Conservation (phyloP, 202 grass and related monocot species). For the Bolboschoenoplectus hybrid region DNA sequence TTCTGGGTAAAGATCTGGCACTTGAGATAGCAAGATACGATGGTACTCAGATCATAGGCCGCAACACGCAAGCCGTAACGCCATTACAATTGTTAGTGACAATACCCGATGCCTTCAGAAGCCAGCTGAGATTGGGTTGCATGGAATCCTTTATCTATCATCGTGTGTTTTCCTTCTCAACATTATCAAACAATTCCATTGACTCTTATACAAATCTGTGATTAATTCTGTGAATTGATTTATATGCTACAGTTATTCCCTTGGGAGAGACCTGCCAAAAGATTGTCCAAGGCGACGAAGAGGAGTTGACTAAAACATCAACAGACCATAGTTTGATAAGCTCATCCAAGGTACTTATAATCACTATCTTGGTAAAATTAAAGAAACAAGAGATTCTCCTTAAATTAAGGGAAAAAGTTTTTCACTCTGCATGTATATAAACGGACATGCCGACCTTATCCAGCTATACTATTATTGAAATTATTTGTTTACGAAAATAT, state of each 20-base stretch:
- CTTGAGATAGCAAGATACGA: conserved; percentile 5
- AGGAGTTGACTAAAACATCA: background rate
- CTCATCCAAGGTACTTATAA: background rate
- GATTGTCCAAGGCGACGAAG: conserved; percentile 16
- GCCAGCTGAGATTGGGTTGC: conserved; percentile 21
- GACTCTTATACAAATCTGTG: background rate
- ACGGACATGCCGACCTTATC: background rate
- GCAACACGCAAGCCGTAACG: background rate
- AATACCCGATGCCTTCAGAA: conserved; percentile 40
- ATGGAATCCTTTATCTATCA: conserved; percentile 37
- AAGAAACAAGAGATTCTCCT: background rate
- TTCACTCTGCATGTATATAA: background rate
- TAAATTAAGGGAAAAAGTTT: background rate
- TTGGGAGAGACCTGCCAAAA: background rate
- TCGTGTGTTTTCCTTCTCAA: conserved; percentile 19
- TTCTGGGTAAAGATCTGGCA: conserved; percentile 2
- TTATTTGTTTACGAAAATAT: background rate
- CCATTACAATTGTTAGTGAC: conserved; percentile 41
- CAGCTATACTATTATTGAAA: background rate
- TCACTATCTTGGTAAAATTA: background rate
- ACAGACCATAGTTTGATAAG: background rate
- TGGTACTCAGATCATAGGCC: background rate
- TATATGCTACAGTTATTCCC: conserved; percentile 8
- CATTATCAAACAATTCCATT: background rate
- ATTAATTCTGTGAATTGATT: background rate